Base-by-base conservation (phyloP, 805 yeast species). In the Myxozyma kluyveri region DNA sequence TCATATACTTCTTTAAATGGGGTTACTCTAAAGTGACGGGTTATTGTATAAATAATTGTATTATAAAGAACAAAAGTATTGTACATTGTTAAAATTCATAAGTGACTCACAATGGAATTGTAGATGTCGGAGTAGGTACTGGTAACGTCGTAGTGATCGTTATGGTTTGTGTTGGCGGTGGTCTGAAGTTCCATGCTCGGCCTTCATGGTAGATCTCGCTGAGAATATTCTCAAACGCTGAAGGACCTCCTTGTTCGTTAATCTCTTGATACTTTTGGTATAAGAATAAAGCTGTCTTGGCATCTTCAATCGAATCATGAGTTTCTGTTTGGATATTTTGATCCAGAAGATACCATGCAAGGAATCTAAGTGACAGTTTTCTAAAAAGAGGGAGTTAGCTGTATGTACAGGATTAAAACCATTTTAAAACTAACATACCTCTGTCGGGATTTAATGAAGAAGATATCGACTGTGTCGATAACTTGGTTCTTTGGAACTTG, bases 271-370 rank as follows among this genome's bases (percentile, higher is more conserved):
- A 91, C 63, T 80, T 82, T 55, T 80, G 79, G 71, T 87, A 95
- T 32, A 93, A 71, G 41, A 79, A 68, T 61, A 93, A 74, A 0
- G 99, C 98, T 9, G 95, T 84, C 50, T 75, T 72, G 0, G 99
- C 97, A 72, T 93, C 99, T 65, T 93, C 99, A 41, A 93, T 89
- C 0, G 98, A 91, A 66, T 95, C 98, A 69, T 93, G 99, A 65
- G 91, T 91, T 1, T 93, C 96, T 2, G 81, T 82, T 67, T 93
- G 99, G 29, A 95, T 95, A 44, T 81, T 77, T 56, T 81, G 82
- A 31, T 78, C 78, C 47, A 93, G 73, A 42, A 91, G 74, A 26
- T 81, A 81, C 76, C 89, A 89, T 10, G 95, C 88, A 65, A 93
- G 72, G 66, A 88, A 93, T 64, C 91, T 84, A 61, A 93, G 76